A percentile compares a stretch with the other conserved stretches of the same genome.
These are phyloP conservation scores for Quercus robur DNA, from an alignment of 306 rosid genomes.

Conservation along the genomic window DNA sequence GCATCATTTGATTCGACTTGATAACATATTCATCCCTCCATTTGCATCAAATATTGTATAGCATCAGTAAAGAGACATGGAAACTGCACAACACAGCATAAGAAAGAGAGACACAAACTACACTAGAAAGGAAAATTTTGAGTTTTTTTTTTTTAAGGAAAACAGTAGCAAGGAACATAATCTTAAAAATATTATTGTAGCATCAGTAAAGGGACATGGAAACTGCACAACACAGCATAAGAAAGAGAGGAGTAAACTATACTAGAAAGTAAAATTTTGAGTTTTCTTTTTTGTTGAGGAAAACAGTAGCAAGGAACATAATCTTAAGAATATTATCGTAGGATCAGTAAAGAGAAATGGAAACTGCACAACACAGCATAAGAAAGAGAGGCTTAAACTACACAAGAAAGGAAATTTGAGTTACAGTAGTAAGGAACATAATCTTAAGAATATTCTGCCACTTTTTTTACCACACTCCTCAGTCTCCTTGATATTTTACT, in stretches of 20 bases:
- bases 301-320: too few relatives aligned
- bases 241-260: neutral
- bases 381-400: neutral
- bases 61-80: neutral
- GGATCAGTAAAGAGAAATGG: neutral
- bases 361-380: neutral
- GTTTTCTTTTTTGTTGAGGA: too few relatives aligned
- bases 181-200: neutral
- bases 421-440: too few relatives aligned
- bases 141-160: too few relatives aligned
- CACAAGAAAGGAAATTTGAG: neutral
- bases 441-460: neutral
- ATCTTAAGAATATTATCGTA: neutral
- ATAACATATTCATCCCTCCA: neutral
- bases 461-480: neutral
- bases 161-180: too few relatives aligned
- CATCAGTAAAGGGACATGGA: neutral
- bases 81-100: neutral
- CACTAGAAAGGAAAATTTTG: neutral
- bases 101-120: neutral
- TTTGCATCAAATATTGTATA: slow-evolving; percentile 4
- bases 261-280: neutral
- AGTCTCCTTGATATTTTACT: neutral
- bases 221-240: neutral
- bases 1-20: neutral